Conservation (phyloP, 805 yeast genomes). For the Saturnispora mendoncae region DNA sequence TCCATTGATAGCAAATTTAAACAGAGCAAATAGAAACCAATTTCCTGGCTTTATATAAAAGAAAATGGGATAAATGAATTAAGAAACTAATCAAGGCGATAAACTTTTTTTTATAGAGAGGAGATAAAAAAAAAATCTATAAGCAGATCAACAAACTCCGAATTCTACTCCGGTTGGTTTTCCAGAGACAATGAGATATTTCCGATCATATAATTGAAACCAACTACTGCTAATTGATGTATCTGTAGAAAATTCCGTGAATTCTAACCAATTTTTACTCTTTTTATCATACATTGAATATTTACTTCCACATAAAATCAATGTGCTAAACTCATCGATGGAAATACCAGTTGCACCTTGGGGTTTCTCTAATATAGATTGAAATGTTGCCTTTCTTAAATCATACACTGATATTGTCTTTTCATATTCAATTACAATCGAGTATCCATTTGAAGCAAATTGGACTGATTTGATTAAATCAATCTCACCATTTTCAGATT, state of each 20-base stretch:
- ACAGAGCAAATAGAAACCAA: no score
- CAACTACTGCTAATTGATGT: neutral
- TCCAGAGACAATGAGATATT: neutral
- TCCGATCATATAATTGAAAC: neutral
- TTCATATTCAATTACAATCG: conserved; percentile 30
- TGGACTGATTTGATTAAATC: neutral
- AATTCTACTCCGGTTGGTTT: neutral
- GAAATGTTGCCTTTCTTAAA: conserved; percentile 18
- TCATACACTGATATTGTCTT: conserved; percentile 18
- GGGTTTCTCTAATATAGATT: neutral
- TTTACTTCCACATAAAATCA: conserved; percentile 1
- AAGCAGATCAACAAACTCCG: neutral
- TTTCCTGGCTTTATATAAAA: no score
- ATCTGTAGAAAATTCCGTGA: neutral
- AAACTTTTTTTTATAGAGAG: neutral
- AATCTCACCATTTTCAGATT: neutral
- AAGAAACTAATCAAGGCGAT: no score
- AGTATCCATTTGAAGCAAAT: conserved; percentile 47
- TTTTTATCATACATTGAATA: conserved; percentile 11
- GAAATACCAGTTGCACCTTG: neutral
- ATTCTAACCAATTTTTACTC: conserved; percentile 5
- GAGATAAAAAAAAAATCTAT: neutral
- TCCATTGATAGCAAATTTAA: neutral
- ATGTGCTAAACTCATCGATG: conserved; percentile 11
- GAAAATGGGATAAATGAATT: no score